Conservation (phyloP, 2,329 filamentous ascomycete species). For the Venturia effusa region DNA sequence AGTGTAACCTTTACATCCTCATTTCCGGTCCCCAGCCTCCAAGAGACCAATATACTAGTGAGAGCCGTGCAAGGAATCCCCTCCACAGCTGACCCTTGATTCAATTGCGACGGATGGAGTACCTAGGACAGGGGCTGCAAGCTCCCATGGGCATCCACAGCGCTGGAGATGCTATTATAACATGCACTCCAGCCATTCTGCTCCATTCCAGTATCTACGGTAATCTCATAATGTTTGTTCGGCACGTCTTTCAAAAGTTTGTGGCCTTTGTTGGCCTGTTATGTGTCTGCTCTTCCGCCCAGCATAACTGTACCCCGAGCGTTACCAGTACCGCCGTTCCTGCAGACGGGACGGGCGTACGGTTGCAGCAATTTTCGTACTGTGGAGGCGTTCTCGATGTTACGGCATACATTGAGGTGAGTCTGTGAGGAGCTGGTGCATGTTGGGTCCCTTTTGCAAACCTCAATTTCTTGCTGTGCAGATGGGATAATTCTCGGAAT, state of each 20-base stretch:
- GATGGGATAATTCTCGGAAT: background rate
- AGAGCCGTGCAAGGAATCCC: background rate
- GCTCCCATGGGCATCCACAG: background rate
- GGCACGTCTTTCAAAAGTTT: background rate
- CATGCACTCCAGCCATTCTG: background rate
- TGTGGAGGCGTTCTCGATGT: background rate
- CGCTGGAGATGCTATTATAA: background rate
- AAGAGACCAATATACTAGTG: background rate
- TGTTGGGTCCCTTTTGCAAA: background rate
- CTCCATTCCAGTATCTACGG: background rate
- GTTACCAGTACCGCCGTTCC: background rate
- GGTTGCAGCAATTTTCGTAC: background rate
- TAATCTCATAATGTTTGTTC: background rate
- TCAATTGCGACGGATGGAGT: background rate
- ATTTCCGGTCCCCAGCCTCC: background rate
- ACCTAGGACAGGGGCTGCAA: background rate
- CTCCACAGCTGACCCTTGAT: background rate
- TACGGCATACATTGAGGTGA: background rate
- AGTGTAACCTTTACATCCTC: background rate
- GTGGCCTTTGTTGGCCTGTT: background rate
- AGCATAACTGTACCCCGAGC: background rate
- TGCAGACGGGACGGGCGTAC: background rate
- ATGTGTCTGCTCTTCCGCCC: background rate
- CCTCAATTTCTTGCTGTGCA: background rate
- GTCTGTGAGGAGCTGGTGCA: background rate